Evolutionary conservation across 352 stramenopile genomes (phyloP).

Genomic region (Pythium brachiatum): DNA sequence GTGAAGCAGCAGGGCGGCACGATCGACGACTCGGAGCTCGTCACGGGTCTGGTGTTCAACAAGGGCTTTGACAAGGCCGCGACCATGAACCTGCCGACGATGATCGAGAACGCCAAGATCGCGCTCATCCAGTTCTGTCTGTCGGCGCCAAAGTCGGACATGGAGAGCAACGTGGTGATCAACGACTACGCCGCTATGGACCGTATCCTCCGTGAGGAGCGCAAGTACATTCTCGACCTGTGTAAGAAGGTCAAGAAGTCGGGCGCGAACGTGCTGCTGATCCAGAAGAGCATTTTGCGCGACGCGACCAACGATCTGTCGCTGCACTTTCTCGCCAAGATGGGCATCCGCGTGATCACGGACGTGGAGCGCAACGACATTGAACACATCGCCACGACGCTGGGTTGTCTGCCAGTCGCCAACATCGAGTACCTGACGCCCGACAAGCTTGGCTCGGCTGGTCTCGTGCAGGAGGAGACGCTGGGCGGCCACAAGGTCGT

Average conservation of each 20-base stretch:
- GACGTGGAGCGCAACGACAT: constrained; percentile 98
- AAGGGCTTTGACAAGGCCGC: constrained; percentile 91
- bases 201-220: constrained; percentile 97
- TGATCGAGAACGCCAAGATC: constrained; percentile 99
- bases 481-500: constrained; percentile 97
- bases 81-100: constrained; percentile 42
- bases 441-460: constrained; percentile 96
- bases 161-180: constrained; percentile 99
- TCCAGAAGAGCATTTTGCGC: constrained; percentile 99
- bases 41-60: constrained; percentile 97
- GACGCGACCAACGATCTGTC: constrained; percentile 99
- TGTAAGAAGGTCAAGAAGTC: constrained; percentile 99
- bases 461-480: constrained; percentile 95
- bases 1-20: constrained; percentile 98
- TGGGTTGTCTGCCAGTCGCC: constrained; percentile 95
- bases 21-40: constrained; percentile 99
- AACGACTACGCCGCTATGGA: constrained; percentile 99
- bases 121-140: constrained; percentile 99
- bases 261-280: constrained; percentile 98
- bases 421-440: constrained; percentile 97
- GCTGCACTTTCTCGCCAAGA: constrained; percentile 99
- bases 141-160: constrained; percentile 99
- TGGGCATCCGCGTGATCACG: constrained; percentile 99
- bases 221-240: constrained; percentile 98
- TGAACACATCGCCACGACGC: constrained; percentile 97